A percentile compares a stretch with the other conserved stretches of the same genome.
Evolutionary conservation across 2,329 filamentous ascomycete species (phyloP).

Genomic region (Chrysoporthe puriensis): DNA sequence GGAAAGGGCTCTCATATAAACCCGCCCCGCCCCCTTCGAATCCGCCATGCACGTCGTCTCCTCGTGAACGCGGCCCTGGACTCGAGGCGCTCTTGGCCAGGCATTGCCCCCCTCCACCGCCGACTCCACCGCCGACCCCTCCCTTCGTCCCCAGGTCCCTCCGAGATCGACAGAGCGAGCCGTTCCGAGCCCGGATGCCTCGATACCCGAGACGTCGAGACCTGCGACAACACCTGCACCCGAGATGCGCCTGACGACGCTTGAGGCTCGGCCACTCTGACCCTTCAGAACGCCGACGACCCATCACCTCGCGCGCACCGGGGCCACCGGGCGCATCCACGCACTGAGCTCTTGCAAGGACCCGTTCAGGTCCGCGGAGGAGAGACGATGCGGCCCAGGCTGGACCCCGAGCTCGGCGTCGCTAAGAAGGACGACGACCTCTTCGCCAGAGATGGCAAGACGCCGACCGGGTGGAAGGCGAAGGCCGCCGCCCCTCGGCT

Average conservation of each 20-base stretch:
- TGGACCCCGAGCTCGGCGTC: conserved; percentile 58
- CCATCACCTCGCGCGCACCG: not conserved
- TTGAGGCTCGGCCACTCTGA: conserved; percentile 1
- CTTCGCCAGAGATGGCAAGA: conserved; percentile 37
- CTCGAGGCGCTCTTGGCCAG: not conserved
- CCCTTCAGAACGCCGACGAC: not conserved
- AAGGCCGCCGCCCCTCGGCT: conserved; percentile 37
- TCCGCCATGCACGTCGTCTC: not conserved
- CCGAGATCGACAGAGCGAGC: not conserved
- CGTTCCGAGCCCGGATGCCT: conserved; percentile 3
- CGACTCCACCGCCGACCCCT: not conserved
- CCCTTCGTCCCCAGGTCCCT: not conserved
- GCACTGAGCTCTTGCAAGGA: not conserved
- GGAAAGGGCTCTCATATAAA: not conserved
- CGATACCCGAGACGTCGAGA: not conserved
- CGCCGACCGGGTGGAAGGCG: conserved; percentile 30
- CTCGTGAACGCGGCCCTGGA: not conserved
- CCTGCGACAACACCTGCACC: not conserved
- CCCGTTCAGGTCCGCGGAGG: not conserved
- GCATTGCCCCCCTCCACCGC: not conserved
- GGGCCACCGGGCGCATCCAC: not conserved
- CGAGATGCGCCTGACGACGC: not conserved
- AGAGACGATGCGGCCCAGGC: conserved; percentile 47
- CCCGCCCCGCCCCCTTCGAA: not conserved
- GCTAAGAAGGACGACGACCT: conserved; percentile 65